Evolutionary conservation across 2,329 filamentous ascomycete genomes (phyloP).

Genomic region (Plenodomus biglobosus): DNA sequence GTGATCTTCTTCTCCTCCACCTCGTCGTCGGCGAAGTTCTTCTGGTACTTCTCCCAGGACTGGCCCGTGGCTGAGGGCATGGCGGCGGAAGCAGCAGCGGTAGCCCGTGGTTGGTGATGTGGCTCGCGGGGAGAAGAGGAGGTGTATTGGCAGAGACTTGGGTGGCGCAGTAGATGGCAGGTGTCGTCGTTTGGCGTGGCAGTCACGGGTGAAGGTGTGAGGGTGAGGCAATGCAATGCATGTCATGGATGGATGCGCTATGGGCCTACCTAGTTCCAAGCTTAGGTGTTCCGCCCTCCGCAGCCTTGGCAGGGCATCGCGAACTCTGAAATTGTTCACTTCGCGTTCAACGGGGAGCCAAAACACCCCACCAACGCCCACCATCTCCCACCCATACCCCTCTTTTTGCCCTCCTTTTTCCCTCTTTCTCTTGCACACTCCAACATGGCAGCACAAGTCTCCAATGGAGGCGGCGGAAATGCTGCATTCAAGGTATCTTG

Average conservation of each 20-base stretch:
- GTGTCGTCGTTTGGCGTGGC: slow-evolving; percentile 24
- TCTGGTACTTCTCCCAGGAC: slow-evolving; percentile 99
- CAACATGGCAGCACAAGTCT: slow-evolving; percentile 41
- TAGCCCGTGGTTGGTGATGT: slow-evolving; percentile 5
- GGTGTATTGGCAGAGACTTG: background rate
- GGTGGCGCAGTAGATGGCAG: slow-evolving; percentile 18
- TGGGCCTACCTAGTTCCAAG: no score
- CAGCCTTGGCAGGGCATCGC: slow-evolving; percentile 14
- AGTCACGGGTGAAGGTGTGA: slow-evolving; percentile 2
- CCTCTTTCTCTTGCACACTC: slow-evolving; percentile 2
- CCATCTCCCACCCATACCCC: no score
- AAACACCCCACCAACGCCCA: slow-evolving; percentile 17
- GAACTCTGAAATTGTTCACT: slow-evolving; percentile 29
- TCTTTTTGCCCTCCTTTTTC: slow-evolving; percentile 1
- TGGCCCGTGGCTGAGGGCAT: slow-evolving; percentile 93
- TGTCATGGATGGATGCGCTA: no score
- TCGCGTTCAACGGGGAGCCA: slow-evolving; percentile 27
- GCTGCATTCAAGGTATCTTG: slow-evolving; percentile 66
- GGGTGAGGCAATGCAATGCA: slow-evolving; percentile 11
- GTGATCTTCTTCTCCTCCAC: slow-evolving; percentile 99
- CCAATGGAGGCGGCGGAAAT: slow-evolving; percentile 54
- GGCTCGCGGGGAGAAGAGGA: no score
- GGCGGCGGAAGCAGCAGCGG: slow-evolving; percentile 22
- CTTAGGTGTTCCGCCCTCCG: background rate
- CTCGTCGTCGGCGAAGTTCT: slow-evolving; percentile 95